Conservation (phyloP, 495 filamentous ascomycete species). For the Echria macrotheca region DNA sequence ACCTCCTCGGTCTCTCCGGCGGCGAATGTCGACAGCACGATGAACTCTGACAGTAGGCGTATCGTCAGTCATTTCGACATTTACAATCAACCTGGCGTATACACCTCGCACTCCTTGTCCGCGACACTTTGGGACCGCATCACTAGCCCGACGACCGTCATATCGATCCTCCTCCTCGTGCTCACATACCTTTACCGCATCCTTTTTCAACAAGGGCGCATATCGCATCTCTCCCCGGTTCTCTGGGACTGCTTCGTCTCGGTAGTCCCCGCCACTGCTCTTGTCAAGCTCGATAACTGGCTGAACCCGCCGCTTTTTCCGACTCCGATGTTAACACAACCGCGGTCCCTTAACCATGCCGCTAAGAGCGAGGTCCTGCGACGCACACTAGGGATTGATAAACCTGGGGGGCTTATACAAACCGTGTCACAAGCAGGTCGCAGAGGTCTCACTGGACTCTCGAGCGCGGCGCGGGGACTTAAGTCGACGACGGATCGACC, state of each 20-base stretch:
- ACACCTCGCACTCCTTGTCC: slow-evolving; percentile 17
- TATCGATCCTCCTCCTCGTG: slow-evolving; percentile 35
- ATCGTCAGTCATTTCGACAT: slow-evolving; percentile 21
- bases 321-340: slow-evolving; percentile 17
- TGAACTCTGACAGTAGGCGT: slow-evolving; percentile 26
- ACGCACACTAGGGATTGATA: slow-evolving; percentile 61
- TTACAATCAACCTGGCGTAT: slow-evolving; percentile 7
- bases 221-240: slow-evolving; percentile 29
- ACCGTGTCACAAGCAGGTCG: slow-evolving; percentile 35
- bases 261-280: slow-evolving; percentile 53
- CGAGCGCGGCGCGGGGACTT: slow-evolving; percentile 40
- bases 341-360: slow-evolving; percentile 32
- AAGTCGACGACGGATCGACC: slow-evolving; percentile 41
- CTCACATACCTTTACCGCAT: slow-evolving; percentile 39
- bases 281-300: slow-evolving; percentile 54
- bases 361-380: slow-evolving; percentile 64
- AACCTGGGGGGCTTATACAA: slow-evolving; percentile 30
- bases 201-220: slow-evolving; percentile 22
- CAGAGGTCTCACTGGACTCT: slow-evolving; percentile 44
- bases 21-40: slow-evolving; percentile 7
- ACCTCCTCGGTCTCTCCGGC: too few species aligned
- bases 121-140: slow-evolving; percentile 25
- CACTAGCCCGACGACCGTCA: slow-evolving; percentile 29
- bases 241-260: slow-evolving; percentile 61
- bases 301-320: slow-evolving; percentile 34